Percentiles rank a stretch among this genome's conserved stretches.
phyloP scores from a whole-genome alignment of 2,329 filamentous ascomycete species.

The Geosmithia morbida region DNA sequence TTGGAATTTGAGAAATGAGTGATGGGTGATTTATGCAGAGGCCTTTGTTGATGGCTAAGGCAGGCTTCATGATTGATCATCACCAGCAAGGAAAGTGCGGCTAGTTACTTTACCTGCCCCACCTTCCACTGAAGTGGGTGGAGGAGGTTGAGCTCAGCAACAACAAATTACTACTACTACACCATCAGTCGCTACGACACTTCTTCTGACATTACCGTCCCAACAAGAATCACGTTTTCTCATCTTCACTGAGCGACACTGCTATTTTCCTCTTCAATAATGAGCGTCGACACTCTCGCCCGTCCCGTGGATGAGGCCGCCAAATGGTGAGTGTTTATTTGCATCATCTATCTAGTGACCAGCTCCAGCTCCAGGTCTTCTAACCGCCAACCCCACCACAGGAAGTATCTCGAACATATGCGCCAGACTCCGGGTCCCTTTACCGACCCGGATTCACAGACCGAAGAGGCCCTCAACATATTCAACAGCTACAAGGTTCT shows the following conservation, averaged over 20 bases:
- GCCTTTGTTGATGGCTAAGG: neutral
- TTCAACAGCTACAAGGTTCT: constrained; percentile 63
- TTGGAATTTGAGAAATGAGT: neutral
- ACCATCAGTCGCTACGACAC: neutral
- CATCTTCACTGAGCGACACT: neutral
- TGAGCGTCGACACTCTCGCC: constrained; percentile 11
- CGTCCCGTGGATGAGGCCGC: constrained; percentile 10
- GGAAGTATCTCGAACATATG: constrained; percentile 62
- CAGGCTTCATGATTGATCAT: neutral
- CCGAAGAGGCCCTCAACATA: constrained; percentile 35
- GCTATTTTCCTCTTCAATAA: constrained; percentile 2
- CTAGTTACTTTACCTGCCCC: constrained; percentile 9
- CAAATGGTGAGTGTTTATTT: constrained; percentile 16
- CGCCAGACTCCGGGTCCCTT: constrained; percentile 67
- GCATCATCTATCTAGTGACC: neutral
- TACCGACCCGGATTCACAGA: constrained; percentile 48
- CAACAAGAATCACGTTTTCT: neutral
- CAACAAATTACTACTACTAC: neutral
- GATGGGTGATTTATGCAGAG: neutral
- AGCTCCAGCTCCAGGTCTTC: neutral
- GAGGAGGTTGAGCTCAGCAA: constrained; percentile 8
- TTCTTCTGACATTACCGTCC: neutral
- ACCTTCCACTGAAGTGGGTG: constrained; percentile 18
- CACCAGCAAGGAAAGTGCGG: neutral
- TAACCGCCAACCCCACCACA: neutral